phyloP scores from a whole-genome alignment of 768 basidiomycete genomes.

The Agaricus blazei region DNA sequence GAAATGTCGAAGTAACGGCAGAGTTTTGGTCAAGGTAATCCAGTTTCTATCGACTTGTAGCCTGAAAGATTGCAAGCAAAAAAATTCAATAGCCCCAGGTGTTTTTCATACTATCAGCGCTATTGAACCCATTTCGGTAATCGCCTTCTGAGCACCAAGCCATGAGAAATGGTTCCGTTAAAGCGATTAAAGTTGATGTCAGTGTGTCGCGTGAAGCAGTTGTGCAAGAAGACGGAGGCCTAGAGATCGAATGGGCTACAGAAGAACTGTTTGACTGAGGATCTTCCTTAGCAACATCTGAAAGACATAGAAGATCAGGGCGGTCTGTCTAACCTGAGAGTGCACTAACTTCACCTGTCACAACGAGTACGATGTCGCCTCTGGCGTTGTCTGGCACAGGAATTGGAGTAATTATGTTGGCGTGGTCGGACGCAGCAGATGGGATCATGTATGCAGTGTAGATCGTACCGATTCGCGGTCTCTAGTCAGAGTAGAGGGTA shows the following conservation, averaged over 20 bases:
- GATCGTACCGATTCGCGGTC: too few relatives aligned
- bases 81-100: conserved; percentile 4
- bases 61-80: too few relatives aligned
- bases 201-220: conserved; percentile 21
- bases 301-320: neutral
- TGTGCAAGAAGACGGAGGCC: neutral
- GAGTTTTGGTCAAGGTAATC: too few relatives aligned
- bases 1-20: too few relatives aligned
- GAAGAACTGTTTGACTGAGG: neutral
- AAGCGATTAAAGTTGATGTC: conserved; percentile 34
- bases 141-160: conserved; percentile 24
- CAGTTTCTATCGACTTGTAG: too few relatives aligned
- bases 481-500: too few relatives aligned
- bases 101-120: neutral
- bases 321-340: too few relatives aligned
- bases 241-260: neutral
- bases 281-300: neutral
- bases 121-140: neutral
- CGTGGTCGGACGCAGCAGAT: neutral
- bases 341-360: conserved; percentile 18
- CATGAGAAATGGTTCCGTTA: conserved; percentile 40
- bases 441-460: too few relatives aligned
- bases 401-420: conserved; percentile 24
- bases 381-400: conserved; percentile 25
- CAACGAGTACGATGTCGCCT: conserved; percentile 21